Conservation (phyloP, 495 filamentous ascomycete genomes). For the Tuber umbilicatum region DNA sequence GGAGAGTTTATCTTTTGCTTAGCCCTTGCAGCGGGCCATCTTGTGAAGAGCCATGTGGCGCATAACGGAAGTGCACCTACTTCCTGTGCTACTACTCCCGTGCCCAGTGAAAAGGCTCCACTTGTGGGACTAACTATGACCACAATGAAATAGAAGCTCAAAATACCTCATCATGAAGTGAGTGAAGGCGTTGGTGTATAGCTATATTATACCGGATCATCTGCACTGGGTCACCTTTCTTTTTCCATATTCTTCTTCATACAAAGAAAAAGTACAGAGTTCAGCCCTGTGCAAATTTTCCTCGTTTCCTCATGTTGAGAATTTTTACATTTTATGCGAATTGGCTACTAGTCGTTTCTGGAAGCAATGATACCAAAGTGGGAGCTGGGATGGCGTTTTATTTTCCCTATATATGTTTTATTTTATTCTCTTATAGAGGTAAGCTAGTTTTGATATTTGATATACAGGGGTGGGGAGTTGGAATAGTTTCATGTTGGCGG, state of each 20-base stretch:
- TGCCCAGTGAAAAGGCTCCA: conserved; percentile 43
- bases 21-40: conserved; percentile 85
- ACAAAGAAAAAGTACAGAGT: not conserved
- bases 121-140: conserved; percentile 25
- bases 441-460: not conserved
- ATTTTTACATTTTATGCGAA: not conserved
- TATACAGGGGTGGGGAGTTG: not conserved
- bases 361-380: not conserved
- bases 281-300: not conserved
- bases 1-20: conserved; percentile 85
- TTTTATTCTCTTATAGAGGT: not conserved
- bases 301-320: not conserved
- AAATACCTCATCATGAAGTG: not conserved
- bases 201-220: not conserved
- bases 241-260: not conserved
- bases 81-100: conserved; percentile 69
- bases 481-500: not conserved
- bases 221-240: not conserved
- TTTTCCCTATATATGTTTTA: not conserved
- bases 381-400: not conserved
- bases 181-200: not conserved
- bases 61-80: conserved; percentile 79
- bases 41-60: conserved; percentile 89
- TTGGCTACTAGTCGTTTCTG: not conserved
- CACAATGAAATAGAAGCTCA: conserved; percentile 22